phyloP scores from a whole-genome alignment of 768 basidiomycete species.

The Multifurca ochricompacta region DNA sequence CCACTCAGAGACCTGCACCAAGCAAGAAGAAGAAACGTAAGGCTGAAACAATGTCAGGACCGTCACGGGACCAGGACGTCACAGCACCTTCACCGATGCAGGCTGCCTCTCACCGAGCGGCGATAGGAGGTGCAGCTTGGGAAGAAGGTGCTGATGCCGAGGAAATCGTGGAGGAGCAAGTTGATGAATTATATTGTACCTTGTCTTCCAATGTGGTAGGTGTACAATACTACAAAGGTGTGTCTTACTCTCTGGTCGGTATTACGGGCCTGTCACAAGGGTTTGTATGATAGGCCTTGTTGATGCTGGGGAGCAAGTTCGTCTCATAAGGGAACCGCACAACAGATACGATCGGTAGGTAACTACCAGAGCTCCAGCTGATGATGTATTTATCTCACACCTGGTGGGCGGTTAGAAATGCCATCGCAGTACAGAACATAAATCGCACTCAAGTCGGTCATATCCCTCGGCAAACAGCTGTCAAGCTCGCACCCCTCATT shows the following conservation, averaged over 20 bases:
- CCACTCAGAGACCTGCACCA: constrained; percentile 17
- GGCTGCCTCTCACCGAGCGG: constrained; percentile 11
- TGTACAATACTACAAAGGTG: constrained; percentile 74
- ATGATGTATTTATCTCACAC: background rate
- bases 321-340: constrained; percentile 53
- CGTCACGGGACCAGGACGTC: constrained; percentile 3
- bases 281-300: constrained; percentile 51
- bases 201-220: constrained; percentile 65
- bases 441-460: constrained; percentile 72
- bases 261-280: background rate
- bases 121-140: constrained; percentile 16
- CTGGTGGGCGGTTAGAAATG: constrained; percentile 41
- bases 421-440: constrained; percentile 79
- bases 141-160: constrained; percentile 18
- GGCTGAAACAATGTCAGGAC: constrained; percentile 24
- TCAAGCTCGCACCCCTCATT: constrained; percentile 60
- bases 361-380: background rate
- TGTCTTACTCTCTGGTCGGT: background rate
- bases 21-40: constrained; percentile 44
- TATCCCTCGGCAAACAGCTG: constrained; percentile 52
- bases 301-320: constrained; percentile 70
- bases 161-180: constrained; percentile 17
- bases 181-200: constrained; percentile 63
- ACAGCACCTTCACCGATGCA: constrained; percentile 19
- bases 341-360: constrained; percentile 62